Evolutionary conservation across 257 asterid species (phyloP), one percentile per base, ranked within the genome.

Genomic region (Solanum lycopersicoides): DNA sequence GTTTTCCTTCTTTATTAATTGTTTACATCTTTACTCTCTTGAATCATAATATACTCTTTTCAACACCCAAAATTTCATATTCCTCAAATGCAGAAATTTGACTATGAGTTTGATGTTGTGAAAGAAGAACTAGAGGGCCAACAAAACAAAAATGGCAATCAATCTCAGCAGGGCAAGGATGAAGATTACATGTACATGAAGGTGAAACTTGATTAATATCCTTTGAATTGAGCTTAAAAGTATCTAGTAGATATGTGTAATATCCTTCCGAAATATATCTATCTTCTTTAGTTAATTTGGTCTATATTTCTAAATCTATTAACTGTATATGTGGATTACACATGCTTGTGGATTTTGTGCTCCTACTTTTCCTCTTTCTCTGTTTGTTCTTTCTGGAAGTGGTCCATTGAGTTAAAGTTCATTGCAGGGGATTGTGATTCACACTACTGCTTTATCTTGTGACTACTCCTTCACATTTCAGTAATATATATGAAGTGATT

Each of bases 81-180:
- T 45, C 37, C 87, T 83, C 47, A 42, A 72, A 53, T 86, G 88
- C 79, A 93, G 95, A 93, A 91, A 75, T 89, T 88, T 60, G 93
- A 94, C 85, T 94, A 91, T 85, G 97, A 95, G 89, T 95, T 95
- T 91, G 96, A 93, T 90, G 94, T 90, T 88, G 97, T 97, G 89
- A 95, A 97, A 92, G 95, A 95, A 88, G 98, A 95, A 94, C 75
- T 50, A 41, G 95, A 90, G 59, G 91, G 87, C 20, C 90, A 90
- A 84, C 47, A 42, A 68, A 68, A 84, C 21, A 84, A 82, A 59
- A 74, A 53, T 44, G 91, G 92, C 60, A 90, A 87, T 80, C 93
- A 90, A 87, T 69, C 83, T 88, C 91, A 89, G 74, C 42, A 86
- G 47, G 79, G 60, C 45, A 74, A 18, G 42, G 89, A 86, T 75